These are phyloP conservation scores for Cucurbita pepo DNA, from an alignment of 306 rosid species.

Conservation along the genomic window DNA sequence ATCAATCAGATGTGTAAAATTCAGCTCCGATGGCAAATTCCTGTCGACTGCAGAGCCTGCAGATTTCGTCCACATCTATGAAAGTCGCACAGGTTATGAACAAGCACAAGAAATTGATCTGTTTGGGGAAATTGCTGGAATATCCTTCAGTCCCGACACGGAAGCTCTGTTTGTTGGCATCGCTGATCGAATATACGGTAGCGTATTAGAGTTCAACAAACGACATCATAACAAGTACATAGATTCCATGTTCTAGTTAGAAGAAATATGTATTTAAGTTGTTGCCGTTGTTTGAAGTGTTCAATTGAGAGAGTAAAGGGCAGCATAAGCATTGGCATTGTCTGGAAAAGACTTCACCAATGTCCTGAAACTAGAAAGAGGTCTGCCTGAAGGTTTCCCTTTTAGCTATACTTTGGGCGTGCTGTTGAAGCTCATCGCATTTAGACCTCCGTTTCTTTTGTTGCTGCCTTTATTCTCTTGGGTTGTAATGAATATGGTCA, in stretches of 20 bases:
- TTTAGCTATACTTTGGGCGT: background rate
- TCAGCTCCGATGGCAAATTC: constrained; percentile 57
- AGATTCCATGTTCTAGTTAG: constrained; percentile 27
- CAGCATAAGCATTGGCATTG: too few species aligned
- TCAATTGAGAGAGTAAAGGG: too few species aligned
- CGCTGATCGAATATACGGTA: constrained; percentile 76
- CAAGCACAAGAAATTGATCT: constrained; percentile 69
- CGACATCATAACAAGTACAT: constrained; percentile 25
- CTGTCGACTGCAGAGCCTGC: constrained; percentile 95
- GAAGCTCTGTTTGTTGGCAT: constrained; percentile 71
- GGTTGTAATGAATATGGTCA: background rate
- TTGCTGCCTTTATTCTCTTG: background rate
- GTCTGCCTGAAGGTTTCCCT: background rate
- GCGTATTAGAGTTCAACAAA: constrained; percentile 62
- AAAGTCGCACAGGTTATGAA: constrained; percentile 33
- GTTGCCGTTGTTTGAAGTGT: too few species aligned
- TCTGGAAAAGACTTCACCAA: too few species aligned
- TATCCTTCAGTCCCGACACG: constrained; percentile 76
- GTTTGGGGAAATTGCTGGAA: constrained; percentile 85
- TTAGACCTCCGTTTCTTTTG: background rate
- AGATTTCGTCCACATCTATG: constrained; percentile 66
- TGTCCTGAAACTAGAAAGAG: background rate
- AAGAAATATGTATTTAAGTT: too few species aligned
- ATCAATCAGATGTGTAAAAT: constrained; percentile 63
- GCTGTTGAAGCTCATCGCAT: background rate